Evolutionary conservation across 2,329 filamentous ascomycete genomes (phyloP), one percentile per base, ranked within the genome.

Genomic region (Cercospora nicotianae): DNA sequence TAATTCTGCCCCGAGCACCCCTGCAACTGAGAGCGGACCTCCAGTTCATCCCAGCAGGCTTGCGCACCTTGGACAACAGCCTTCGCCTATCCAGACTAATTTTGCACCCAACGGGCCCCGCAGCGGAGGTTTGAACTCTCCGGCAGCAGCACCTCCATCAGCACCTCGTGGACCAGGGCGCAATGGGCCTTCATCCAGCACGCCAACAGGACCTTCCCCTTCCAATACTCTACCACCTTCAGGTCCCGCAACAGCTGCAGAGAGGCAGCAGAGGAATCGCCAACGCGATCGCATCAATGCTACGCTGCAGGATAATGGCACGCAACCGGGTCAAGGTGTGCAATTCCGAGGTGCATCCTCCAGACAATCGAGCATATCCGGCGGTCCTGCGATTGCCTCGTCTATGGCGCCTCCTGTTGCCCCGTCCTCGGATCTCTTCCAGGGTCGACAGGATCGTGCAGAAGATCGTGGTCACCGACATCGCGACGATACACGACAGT

Each of bases 321-420:
- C 63, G 10, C 60, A 66, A 28, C 65, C 67, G 26, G 61, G 67
- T 28, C 74, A 75, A 68, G 71, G 73, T 55, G 72, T 76, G 18
- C 75, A 74, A 39, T 75, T 78, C 65, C 70, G 77, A 58, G 78
- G 77, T 10, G 77, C 76, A 33, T 72, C 74, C n/a, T 65, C 72
- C 63, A 62, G 74, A 12, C 74, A 74, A 64, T 64, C 68, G 62
- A 75, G 72, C 60, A 60, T 70, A 63, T 70, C 72, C 51, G 62
- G 64, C 30, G 57, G 64, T 7, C 59, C 70, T 26, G 31, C 67
- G 12, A 48, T 72, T n/a, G 64, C 72, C 16, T 69, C 71, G 16
- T 63, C 72, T 2, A 73, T 74, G 68, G 73, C 77, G 13, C 67
- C 69, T 28, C 64, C 72, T 18, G 63, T 61, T 26, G 68, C 26